Conservation (phyloP, 2,329 filamentous ascomycete species). For the Pseudocercospora eumusae region DNA sequence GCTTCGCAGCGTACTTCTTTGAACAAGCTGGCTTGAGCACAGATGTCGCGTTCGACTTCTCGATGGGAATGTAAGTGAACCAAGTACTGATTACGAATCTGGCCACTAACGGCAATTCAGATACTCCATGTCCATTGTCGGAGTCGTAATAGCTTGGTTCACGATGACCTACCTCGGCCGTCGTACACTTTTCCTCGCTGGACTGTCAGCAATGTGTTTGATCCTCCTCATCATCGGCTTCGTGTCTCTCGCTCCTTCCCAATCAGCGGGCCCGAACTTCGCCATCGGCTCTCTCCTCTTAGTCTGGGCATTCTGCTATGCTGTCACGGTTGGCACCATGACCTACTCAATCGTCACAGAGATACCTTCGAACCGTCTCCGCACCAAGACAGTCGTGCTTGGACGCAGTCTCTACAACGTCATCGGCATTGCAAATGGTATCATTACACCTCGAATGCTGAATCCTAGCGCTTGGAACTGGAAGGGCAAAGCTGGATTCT, state of each 20-base stretch:
- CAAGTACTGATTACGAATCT: not conserved
- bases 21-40: slow-evolving; percentile 40
- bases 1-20: slow-evolving; percentile 43
- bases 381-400: slow-evolving; percentile 35
- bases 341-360: slow-evolving; percentile 35
- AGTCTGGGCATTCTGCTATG: slow-evolving; percentile 30
- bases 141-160: slow-evolving; percentile 39
- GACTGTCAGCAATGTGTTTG: slow-evolving; percentile 26
- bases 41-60: slow-evolving; percentile 30
- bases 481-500: slow-evolving; percentile 36
- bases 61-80: slow-evolving; percentile 40
- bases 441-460: slow-evolving; percentile 30
- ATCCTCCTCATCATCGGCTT: slow-evolving; percentile 33
- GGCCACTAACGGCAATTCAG: not conserved
- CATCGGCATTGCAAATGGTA: slow-evolving; percentile 26
- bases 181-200: slow-evolving; percentile 40
- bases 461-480: slow-evolving; percentile 34
- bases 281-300: slow-evolving; percentile 31
- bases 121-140: slow-evolving; percentile 39
- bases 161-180: slow-evolving; percentile 40
- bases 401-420: slow-evolving; percentile 34
- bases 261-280: slow-evolving; percentile 24
- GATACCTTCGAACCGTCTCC: slow-evolving; percentile 33
- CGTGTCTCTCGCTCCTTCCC: slow-evolving; percentile 24
- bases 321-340: slow-evolving; percentile 32